Base-by-base conservation (phyloP, 768 basidiomycete genomes). In the Xanthoconium purpureum region DNA sequence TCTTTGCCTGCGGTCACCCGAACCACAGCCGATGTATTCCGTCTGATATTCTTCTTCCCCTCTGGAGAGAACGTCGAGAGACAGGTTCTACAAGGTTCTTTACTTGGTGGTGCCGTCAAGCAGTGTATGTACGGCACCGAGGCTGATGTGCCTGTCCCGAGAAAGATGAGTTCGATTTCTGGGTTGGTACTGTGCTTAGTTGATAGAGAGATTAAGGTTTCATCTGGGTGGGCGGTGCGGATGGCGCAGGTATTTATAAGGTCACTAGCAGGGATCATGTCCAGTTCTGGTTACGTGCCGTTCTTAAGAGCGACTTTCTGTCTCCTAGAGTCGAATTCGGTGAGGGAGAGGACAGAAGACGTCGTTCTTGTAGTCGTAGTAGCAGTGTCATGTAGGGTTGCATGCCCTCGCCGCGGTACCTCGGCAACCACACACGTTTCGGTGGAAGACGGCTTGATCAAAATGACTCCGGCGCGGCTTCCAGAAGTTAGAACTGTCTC, bases 61-160 rank as follows among this genome's bases (percentile, higher is more conserved):
- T 84, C 83, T 0, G 84, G 82, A 0, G 68, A 79, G 57, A 85
- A 73, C 30, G 89, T 84, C 36, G 87, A 85, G 46, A 85, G 72
- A 63, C 90, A 90, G 0, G 88, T 85, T 56, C 71, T 74, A 66
- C 89, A 91, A 35, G 77, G 75, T 33, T 71, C 71, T 12, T 65
- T 74, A 11, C 74, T 75, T 14, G 83, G 78, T 11, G 84, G 81
- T 37, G 81, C 80, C 1, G 94, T 95, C 56, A 97, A 73, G 71
- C 94, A 97, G 59, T 79, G 79, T 48, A 86, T 67, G 47, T 82
- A 75, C 15, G 91, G 91, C 14, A 94, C 58, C 58, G 84, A 83
- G 30, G 83, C 83, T 10, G 91, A 92, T 30, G 87, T 88, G 49
- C 90, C 91, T 37, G 90, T 94, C 50, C 91, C 91, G 32, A 92